Base-by-base conservation (phyloP, 768 basidiomycete species). In the Mycena olivaceomarginata region DNA sequence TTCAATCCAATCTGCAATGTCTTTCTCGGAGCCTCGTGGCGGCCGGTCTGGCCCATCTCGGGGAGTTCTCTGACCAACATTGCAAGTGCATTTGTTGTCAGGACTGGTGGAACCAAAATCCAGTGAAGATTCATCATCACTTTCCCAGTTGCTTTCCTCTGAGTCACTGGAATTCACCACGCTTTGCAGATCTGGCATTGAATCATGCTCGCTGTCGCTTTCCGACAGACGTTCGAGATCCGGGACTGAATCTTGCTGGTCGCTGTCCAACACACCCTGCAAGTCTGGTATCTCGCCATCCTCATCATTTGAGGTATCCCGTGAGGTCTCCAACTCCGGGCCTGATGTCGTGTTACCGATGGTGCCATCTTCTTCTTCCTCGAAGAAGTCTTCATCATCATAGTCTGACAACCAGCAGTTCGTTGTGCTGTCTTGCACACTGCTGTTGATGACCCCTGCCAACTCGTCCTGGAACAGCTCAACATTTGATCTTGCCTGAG, bases 61-160 rank as follows among this genome's bases (percentile, higher is more conserved):
- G 40, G 25, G 57, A 6, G 53, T n/a, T n/a, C 53, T 69, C 20
- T 39, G 40, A 57, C 51, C 10, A 13, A 69, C n/a, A 20, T 69
- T 31, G 5, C 16, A 9, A 43, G 40, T 40, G 63, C 74, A 70
- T 45, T 53, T 60, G n/a, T 18, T 11, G 51, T 70, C 68, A 70
- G 74, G 45, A 60, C 5, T n/a, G 22, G 39, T 11, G 39, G 43
- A 39, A 8, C 31, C 25, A 8, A 68, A 43, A 41, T 70, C 31
- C 37, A 66, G 66, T 60, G 41, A 46, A 31, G 40, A 70, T 69
- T 76, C 75, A 70, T 37, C 68, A 48, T 67, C 72, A 41, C 67
- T 74, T 56, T 41, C 70, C 43, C 40, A 64, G 43, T 43, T 43
- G 8, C 31, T n/a, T 20, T 72, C 46, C 51, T 72, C 71, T 18